Evolutionary conservation across 306 rosid species (phyloP).

Genomic region (Fragaria vesca): DNA sequence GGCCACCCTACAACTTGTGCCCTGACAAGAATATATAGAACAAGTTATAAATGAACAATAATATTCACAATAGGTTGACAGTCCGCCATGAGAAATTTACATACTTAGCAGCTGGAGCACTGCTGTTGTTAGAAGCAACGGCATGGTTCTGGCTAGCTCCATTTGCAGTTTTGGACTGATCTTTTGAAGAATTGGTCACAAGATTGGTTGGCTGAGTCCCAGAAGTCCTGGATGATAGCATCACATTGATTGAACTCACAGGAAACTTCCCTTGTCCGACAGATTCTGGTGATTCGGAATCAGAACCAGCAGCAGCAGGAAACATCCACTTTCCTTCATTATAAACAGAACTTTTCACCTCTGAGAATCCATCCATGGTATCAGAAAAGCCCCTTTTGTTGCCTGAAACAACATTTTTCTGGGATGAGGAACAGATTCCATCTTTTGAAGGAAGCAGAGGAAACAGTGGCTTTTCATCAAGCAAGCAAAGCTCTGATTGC

Average conservation of each 20-base stretch:
- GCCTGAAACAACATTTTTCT: constrained; percentile 66
- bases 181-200: constrained; percentile 56
- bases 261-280: constrained; percentile 66
- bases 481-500: constrained; percentile 43
- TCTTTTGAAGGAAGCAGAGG: constrained; percentile 84
- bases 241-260: constrained; percentile 45
- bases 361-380: constrained; percentile 67
- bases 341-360: constrained; percentile 43
- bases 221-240: constrained; percentile 67
- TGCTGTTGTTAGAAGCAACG: constrained; percentile 43
- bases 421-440: constrained; percentile 51
- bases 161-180: constrained; percentile 54
- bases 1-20: constrained; percentile 99
- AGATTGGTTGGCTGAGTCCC: constrained; percentile 54
- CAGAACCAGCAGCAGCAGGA: constrained; percentile 29
- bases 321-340: constrained; percentile 40
- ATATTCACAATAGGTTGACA: not conserved
- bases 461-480: constrained; percentile 78
- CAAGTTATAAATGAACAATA: not conserved
- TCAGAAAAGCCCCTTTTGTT: constrained; percentile 91
- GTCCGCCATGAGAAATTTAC: not conserved
- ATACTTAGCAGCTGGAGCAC: constrained; percentile 87
- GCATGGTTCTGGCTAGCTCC: constrained; percentile 48
- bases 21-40: constrained; percentile 42
- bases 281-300: constrained; percentile 36